These are phyloP conservation scores for Cyberlindnera subsufficiens DNA, from an alignment of 805 yeast species.

Conservation along the genomic window DNA sequence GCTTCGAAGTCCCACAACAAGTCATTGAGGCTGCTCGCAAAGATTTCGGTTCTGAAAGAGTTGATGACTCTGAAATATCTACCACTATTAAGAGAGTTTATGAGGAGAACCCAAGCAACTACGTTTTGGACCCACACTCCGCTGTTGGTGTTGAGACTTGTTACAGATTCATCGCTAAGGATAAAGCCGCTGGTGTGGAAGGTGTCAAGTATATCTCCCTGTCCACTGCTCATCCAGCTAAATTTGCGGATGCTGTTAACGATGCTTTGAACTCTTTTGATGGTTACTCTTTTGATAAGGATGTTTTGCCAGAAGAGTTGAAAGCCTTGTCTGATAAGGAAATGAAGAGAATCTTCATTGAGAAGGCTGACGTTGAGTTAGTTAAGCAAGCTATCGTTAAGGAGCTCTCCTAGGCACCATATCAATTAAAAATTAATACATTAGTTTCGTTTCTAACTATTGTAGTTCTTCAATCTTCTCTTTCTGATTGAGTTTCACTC, in stretches of 20 bases:
- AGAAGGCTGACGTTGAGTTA: constrained; percentile 64
- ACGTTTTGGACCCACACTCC: constrained; percentile 93
- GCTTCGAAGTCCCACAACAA: constrained; percentile 60
- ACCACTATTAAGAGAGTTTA: constrained; percentile 71
- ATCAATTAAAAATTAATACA: not conserved
- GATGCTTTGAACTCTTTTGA: constrained; percentile 58
- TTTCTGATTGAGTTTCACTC: constrained; percentile 45
- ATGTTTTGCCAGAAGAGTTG: constrained; percentile 87
- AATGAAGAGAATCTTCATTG: constrained; percentile 68
- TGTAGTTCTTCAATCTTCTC: constrained; percentile 7
- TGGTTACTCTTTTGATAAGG: constrained; percentile 79
- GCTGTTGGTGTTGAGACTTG: constrained; percentile 90
- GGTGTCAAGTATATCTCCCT: constrained; percentile 59
- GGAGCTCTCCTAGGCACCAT: constrained; percentile 38
- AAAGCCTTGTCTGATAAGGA: constrained; percentile 63
- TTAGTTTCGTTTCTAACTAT: not conserved
- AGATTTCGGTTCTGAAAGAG: constrained; percentile 75
- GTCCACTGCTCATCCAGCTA: constrained; percentile 98
- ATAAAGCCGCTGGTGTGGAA: constrained; percentile 31
- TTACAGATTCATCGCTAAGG: constrained; percentile 49
- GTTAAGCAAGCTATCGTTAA: constrained; percentile 73
- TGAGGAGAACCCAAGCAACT: constrained; percentile 48
- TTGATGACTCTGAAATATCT: constrained; percentile 73
- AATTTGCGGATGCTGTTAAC: constrained; percentile 94
- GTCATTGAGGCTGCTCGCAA: constrained; percentile 61